These are phyloP conservation scores for Macrotyloma uniflorum DNA, from an alignment of 306 rosid genomes.

Conservation along the genomic window DNA sequence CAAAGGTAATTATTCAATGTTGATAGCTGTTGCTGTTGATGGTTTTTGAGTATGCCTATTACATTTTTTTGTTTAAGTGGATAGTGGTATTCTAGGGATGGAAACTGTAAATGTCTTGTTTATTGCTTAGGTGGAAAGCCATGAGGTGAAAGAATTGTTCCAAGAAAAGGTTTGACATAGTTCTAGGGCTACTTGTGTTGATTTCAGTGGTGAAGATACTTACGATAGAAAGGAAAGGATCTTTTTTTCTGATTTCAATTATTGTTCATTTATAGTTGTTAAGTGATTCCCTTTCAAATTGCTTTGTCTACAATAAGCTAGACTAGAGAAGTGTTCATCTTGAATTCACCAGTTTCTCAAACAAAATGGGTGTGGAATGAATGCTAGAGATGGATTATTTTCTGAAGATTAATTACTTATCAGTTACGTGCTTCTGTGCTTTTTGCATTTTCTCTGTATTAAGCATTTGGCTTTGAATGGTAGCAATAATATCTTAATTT, in stretches of 20 bases:
- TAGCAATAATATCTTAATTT: conserved; percentile 2
- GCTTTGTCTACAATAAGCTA: background rate
- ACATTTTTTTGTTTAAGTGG: background rate
- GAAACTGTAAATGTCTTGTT: background rate
- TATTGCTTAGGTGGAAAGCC: background rate
- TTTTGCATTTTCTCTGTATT: background rate
- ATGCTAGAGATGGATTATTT: background rate
- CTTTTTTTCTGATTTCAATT: background rate
- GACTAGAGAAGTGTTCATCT: conserved; percentile 10
- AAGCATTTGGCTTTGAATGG: background rate
- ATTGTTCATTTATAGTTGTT: background rate
- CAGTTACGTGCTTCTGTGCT: background rate
- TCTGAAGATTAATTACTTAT: background rate
- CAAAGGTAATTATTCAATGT: background rate
- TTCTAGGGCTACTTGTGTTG: background rate
- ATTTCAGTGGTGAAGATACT: background rate
- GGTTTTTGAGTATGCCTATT: background rate
- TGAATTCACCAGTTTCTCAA: background rate
- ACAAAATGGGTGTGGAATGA: background rate
- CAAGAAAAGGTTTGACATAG: background rate
- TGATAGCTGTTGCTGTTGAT: background rate
- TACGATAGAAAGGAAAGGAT: background rate
- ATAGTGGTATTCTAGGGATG: background rate
- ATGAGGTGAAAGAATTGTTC: conserved; percentile 7
- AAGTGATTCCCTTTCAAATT: background rate